These are phyloP conservation scores for Poa annua DNA, from an alignment of 176 grass and related monocot species.

Conservation along the genomic window DNA sequence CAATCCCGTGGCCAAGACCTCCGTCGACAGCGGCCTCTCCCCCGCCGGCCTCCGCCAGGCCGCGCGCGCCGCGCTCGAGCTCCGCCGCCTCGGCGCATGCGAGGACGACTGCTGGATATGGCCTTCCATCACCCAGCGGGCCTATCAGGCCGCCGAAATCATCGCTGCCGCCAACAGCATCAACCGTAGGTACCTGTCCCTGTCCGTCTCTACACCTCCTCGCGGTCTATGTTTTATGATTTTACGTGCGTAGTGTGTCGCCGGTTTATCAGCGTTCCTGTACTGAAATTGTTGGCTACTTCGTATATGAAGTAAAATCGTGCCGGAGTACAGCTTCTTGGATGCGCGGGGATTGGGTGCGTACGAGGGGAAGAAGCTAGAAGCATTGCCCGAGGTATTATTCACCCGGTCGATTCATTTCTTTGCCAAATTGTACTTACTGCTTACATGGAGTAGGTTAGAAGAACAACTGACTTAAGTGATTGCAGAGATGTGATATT, in stretches of 20 bases:
- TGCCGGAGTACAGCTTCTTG: constrained; percentile 96
- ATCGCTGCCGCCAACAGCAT: constrained; percentile 75
- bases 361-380: constrained; percentile 77
- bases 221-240: not conserved
- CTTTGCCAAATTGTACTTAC: not conserved
- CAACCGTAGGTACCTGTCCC: constrained; percentile 59
- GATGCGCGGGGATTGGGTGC: constrained; percentile 89
- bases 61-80: constrained; percentile 76
- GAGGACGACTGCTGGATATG: constrained; percentile 95
- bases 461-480: not conserved
- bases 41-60: constrained; percentile 70
- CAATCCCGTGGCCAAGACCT: constrained; percentile 92
- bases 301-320: constrained; percentile 63
- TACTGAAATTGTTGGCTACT: constrained; percentile 6
- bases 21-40: constrained; percentile 86
- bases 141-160: constrained; percentile 93
- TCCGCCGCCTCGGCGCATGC: constrained; percentile 78
- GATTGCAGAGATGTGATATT: not conserved
- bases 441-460: not conserved
- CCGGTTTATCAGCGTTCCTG: not conserved
- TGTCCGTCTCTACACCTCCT: not conserved
- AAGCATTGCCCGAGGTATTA: constrained; percentile 71
- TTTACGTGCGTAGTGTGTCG: not conserved
- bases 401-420: not conserved
- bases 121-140: constrained; percentile 91